Conservation (phyloP, 345 rosid genomes). For the Rhodamnia argentea region DNA sequence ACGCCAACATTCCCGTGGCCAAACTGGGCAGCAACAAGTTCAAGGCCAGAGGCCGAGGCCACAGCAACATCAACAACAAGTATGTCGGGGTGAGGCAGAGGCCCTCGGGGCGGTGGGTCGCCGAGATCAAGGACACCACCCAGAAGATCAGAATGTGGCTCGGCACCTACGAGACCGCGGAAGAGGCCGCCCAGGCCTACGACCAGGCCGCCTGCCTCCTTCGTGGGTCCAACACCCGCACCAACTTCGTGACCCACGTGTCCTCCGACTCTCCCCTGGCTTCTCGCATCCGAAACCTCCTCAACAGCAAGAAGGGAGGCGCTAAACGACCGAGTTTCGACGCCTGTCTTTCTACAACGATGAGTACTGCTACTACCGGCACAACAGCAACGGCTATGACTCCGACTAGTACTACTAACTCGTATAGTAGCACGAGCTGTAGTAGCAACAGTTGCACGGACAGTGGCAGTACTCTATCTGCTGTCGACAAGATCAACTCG, state of each 20-base stretch:
- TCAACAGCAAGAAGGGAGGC: conserved; percentile 30
- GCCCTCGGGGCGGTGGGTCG: conserved; percentile 82
- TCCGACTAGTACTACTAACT: background rate
- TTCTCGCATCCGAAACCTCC: conserved; percentile 44
- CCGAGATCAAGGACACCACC: conserved; percentile 75
- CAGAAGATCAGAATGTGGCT: conserved; percentile 77
- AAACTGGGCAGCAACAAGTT: conserved; percentile 17
- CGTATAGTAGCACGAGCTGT: background rate
- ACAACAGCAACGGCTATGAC: background rate
- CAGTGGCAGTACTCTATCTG: conserved; percentile 2
- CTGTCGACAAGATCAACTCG: background rate
- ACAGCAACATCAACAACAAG: conserved; percentile 12
- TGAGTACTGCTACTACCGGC: background rate
- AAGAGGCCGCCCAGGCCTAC: conserved; percentile 68
- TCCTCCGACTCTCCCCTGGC: conserved; percentile 59
- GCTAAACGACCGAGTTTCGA: conserved; percentile 1
- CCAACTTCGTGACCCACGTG: conserved; percentile 49
- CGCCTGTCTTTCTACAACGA: conserved; percentile 5
- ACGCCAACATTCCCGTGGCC: background rate
- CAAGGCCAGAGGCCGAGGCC: conserved; percentile 23
- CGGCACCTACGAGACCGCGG: conserved; percentile 69
- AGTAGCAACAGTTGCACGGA: background rate
- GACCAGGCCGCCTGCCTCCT: conserved; percentile 81
- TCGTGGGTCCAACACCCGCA: conserved; percentile 67
- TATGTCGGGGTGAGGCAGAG: conserved; percentile 69